phyloP scores from a whole-genome alignment of 192 early-diverging fungal genomes.

The Backusella liffmaniae region DNA sequence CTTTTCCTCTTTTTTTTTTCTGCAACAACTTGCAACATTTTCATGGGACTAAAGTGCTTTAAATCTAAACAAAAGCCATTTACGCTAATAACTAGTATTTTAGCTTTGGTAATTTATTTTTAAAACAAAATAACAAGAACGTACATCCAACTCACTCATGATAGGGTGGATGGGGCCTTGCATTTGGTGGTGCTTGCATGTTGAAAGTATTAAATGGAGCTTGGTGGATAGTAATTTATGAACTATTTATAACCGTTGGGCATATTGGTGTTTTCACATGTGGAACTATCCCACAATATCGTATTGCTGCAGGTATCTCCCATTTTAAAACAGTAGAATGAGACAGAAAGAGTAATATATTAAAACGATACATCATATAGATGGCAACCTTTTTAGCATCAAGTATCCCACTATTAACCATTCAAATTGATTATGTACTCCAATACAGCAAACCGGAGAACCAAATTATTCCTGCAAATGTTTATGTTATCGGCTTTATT shows the following conservation, averaged over 20 bases:
- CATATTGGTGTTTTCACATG: conserved; percentile 12
- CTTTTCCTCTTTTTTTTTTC: background rate
- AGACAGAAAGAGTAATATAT: background rate
- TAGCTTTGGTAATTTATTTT: background rate
- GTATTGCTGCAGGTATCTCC: conserved; percentile 31
- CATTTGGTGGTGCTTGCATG: conserved; percentile 29
- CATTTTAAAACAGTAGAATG: background rate
- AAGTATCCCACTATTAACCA: conserved; percentile 25
- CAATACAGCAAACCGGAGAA: background rate
- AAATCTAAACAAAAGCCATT: conserved; percentile 1
- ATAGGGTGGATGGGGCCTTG: conserved; percentile 32
- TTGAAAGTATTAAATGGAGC: conserved; percentile 11
- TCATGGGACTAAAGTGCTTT: background rate
- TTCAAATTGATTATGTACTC: conserved; percentile 17
- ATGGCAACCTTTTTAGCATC: conserved; percentile 27
- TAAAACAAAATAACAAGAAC: background rate
- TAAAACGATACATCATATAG: conserved; percentile 8
- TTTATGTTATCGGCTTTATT: conserved; percentile 22
- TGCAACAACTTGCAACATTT: background rate
- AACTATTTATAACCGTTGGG: conserved; percentile 25
- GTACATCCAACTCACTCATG: too few species aligned
- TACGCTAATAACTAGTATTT: background rate
- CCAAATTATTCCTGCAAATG: background rate
- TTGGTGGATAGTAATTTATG: conserved; percentile 38
- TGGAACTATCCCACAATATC: conserved; percentile 20